These are phyloP conservation scores for Nannizzia gypsea DNA, from an alignment of 2,329 filamentous ascomycete species.

Conservation along the genomic window DNA sequence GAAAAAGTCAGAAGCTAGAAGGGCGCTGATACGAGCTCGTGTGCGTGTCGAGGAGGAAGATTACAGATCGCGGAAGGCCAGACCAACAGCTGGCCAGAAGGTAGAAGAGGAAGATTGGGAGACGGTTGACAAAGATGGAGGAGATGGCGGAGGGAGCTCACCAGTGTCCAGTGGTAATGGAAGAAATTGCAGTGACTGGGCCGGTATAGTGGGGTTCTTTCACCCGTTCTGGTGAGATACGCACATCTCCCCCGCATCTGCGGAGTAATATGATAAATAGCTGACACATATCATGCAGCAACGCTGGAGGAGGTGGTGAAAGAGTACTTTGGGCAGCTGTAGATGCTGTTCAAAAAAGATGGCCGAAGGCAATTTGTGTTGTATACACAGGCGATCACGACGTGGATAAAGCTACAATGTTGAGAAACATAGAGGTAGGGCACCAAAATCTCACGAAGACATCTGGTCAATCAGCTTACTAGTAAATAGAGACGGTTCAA, in stretches of 20 bases:
- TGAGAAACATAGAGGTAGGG: constrained; percentile 64
- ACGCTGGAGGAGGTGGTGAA: constrained; percentile 91
- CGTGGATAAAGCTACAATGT: constrained; percentile 65
- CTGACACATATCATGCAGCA: constrained; percentile 43
- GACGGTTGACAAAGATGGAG: constrained; percentile 47
- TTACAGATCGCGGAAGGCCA: constrained; percentile 17
- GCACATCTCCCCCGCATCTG: not conserved
- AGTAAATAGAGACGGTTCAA: constrained; percentile 70
- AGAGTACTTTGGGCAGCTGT: constrained; percentile 94
- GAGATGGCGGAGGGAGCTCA: constrained; percentile 20
- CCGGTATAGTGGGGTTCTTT: constrained; percentile 86
- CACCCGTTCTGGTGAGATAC: constrained; percentile 78
- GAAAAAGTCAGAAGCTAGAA: constrained; percentile 52
- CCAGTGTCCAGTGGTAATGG: not conserved
- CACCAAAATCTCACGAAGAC: constrained; percentile 22
- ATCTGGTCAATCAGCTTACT: not conserved
- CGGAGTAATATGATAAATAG: constrained; percentile 3
- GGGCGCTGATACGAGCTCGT: constrained; percentile 41
- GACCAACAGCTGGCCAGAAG: constrained; percentile 12
- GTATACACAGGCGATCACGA: constrained; percentile 96
- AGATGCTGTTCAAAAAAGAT: constrained; percentile 74
- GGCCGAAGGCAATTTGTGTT: constrained; percentile 77
- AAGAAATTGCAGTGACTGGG: constrained; percentile 47
- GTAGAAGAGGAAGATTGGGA: constrained; percentile 57
- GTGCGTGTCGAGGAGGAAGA: constrained; percentile 37